A percentile compares a stretch with the other conserved stretches of the same genome.
Evolutionary conservation across 192 early-diverging fungal genomes (phyloP).

Genomic region (Gonapodya sp.): DNA sequence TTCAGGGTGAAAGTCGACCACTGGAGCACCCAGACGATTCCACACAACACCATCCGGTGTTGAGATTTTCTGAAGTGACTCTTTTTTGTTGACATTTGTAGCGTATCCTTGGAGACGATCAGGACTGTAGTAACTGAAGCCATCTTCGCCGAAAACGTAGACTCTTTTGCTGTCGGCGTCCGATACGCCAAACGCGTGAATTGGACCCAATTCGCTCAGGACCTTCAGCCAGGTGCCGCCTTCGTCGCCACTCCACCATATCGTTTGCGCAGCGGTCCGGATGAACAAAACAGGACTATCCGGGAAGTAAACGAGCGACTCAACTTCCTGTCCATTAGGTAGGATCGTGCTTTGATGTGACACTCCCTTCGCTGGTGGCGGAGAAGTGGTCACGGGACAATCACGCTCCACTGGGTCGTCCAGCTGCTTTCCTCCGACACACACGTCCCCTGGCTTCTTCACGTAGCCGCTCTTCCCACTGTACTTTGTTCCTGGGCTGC

Average conservation of each 20-base stretch:
- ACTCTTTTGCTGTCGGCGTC: constrained; percentile 55
- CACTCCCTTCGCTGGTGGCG: neutral
- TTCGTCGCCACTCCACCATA: constrained; percentile 64
- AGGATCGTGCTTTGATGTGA: neutral
- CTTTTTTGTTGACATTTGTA: constrained; percentile 49
- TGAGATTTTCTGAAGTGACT: constrained; percentile 33
- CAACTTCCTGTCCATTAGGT: neutral
- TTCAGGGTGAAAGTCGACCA: constrained; percentile 82
- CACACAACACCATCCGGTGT: constrained; percentile 38
- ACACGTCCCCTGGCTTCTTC: constrained; percentile 64
- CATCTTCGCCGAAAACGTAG: constrained; percentile 26
- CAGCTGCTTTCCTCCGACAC: constrained; percentile 61
- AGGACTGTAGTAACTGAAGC: constrained; percentile 29
- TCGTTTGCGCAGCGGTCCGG: constrained; percentile 40
- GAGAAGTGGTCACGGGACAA: constrained; percentile 29
- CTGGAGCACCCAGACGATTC: constrained; percentile 54
- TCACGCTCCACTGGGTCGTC: constrained; percentile 49
- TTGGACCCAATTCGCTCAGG: constrained; percentile 31
- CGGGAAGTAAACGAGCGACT: neutral
- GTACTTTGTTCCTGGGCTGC: constrained; percentile 60
- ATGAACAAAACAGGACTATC: constrained; percentile 36
- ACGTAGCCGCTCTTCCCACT: constrained; percentile 72
- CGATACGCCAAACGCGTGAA: constrained; percentile 57
- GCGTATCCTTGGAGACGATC: constrained; percentile 30
- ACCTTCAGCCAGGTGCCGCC: constrained; percentile 62